Evolutionary conservation across 169 alveolate species (phyloP), one percentile per base, ranked within the genome.

Genomic region (Cryptosporidium sp.): DNA sequence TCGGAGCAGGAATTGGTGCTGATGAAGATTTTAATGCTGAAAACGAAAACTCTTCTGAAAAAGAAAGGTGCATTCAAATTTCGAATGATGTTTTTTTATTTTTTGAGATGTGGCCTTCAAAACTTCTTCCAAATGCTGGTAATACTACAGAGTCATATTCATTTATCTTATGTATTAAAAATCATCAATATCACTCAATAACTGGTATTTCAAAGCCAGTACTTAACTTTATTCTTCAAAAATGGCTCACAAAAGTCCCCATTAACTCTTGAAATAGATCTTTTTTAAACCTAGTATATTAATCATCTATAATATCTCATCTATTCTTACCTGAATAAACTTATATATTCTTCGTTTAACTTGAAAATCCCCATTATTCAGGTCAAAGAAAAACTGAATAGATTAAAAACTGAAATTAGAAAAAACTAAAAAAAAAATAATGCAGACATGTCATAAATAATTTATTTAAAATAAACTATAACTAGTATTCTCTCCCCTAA

Each of bases 51-150:
- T 35, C 35, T 26, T 29, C 69, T 39, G 65, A 62, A 18, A 67
- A 29, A 42, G 89, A 80, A 10, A 80, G 56, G 26, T 60, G 80
- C 18, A 80, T 80, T 61, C 73, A 80, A 80, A 80, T 80, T 29
- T 37, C 89, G 4, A 45, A 29, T 48, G 42, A 80, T 44, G 89
- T 80, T 37, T 62, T 37, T 61, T 33, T 80, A 21, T 80, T 44
- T 62, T 80, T 62, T n/a, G 89, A 80, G 62, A 26, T 51, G 42
- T 80, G 89, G 89, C 89, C 89, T 16, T 44, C 65, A 1, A 80
- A 61, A 14, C 45, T 80, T 16, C 75, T 80, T 7, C 89, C 89
- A 21, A 35, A 42, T 65, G 42, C 80, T 6, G 68, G 68, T n/a
- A 60, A 42, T 53, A 60, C 60, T 8, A 52, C 86, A 16, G 89